phyloP scores from a whole-genome alignment of 768 basidiomycete genomes.

The Hirschioporus abietinus region DNA sequence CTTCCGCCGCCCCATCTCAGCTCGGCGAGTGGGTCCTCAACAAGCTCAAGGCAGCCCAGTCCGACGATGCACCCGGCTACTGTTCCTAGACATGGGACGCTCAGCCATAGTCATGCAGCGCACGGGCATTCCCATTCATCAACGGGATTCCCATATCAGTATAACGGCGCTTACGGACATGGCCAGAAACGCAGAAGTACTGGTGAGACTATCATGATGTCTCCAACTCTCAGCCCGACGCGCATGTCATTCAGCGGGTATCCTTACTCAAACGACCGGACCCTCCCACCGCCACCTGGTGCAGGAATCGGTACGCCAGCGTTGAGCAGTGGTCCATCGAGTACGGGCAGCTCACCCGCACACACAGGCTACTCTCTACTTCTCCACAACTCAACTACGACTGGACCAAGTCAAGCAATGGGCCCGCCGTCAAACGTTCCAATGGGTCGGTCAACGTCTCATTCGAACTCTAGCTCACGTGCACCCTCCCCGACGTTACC shows the following conservation, averaged over 20 bases:
- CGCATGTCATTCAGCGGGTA: slow-evolving; percentile 17
- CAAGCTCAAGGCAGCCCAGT: slow-evolving; percentile 23
- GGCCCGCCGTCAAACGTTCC: slow-evolving; percentile 12
- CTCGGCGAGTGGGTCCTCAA: slow-evolving; percentile 25
- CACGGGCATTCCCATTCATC: slow-evolving; percentile 25
- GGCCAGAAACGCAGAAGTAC: slow-evolving; percentile 4
- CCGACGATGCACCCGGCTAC: slow-evolving; percentile 22
- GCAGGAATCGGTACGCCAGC: slow-evolving; percentile 38
- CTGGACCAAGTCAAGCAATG: slow-evolving; percentile 10
- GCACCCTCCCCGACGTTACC: slow-evolving; percentile 51
- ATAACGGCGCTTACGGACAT: slow-evolving; percentile 13
- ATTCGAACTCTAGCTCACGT: slow-evolving; percentile 51
- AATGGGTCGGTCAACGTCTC: slow-evolving; percentile 23
- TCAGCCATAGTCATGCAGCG: slow-evolving; percentile 22
- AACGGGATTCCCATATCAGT: slow-evolving; percentile 24
- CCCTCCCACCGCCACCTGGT: slow-evolving; percentile 29
- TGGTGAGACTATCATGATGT: slow-evolving; percentile 25
- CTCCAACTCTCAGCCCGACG: slow-evolving; percentile 22
- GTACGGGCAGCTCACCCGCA: slow-evolving; percentile 58
- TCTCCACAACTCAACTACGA: slow-evolving; percentile 10
- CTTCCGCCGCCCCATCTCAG: slow-evolving; percentile 46
- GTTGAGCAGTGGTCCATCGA: slow-evolving; percentile 60
- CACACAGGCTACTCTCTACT: slow-evolving; percentile 38
- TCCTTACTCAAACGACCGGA: slow-evolving; percentile 22
- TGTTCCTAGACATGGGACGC: slow-evolving; percentile 28